Base-by-base conservation (phyloP, 169 alveolate genomes). In the Plasmodium adleri region DNA sequence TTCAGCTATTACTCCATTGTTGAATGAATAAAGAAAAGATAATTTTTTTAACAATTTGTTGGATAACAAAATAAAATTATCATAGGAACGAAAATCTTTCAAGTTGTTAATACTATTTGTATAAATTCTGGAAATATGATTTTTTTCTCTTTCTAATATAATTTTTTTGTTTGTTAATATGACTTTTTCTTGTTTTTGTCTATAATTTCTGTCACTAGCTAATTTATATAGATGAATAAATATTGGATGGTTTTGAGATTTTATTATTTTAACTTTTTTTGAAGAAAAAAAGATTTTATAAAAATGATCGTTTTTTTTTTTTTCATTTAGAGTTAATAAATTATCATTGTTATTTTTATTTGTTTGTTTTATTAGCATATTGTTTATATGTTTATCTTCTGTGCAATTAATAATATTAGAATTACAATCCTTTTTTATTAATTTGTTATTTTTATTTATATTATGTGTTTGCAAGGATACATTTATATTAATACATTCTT, bases 261-360 rank as follows among this genome's bases (percentile, higher is more conserved):
- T 83, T 17, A 83, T 83, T 83, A 83, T 83, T 83, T 83, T 83
- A 28, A 83, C 91, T 62, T 83, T 83, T 68, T 83, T 83, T 0
- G 91, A 83, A 10, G 91, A 83, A 56, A 83, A 83, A 83, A 83
- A 83, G 1, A 83, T 83, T 83, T 83, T 83, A 68, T 54, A 83
- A 67, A 83, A 83, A 68, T 83, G 91, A 56, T 83, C 91, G 22
- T 68, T 67, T 39, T 68, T 83, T 63, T 76, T 76, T 15, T 83
- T 83, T 49, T 83, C 91, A 68, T 49, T 26, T n/a, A 83, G 13
- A 26, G 17, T 68, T 83, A 83, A 10, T 8, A 68, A 32, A 20
- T 83, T 83, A 7, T 17, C 50, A 56, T 54, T 83, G 5, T 15
- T 6, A 22, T 56, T 56, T 39, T 39, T 39, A 39, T 39, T 39